Percentiles rank a stretch among this genome's conserved stretches.
Evolutionary conservation across 2,329 filamentous ascomycete genomes (phyloP).

Genomic region (Sarocladium kiliense): DNA sequence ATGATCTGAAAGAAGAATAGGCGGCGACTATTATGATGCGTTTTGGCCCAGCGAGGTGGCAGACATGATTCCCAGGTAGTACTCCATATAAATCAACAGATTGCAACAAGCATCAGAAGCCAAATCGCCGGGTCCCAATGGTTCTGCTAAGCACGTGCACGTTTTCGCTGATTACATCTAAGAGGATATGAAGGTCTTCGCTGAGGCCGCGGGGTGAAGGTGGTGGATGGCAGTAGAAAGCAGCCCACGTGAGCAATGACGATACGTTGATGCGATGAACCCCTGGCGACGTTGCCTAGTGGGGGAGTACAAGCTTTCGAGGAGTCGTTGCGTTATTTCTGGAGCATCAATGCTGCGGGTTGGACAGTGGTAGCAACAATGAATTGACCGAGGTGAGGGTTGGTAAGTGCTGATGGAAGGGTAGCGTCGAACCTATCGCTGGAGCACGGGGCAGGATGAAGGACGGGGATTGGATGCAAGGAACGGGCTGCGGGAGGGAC

Average conservation of each 20-base stretch:
- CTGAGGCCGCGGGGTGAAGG: too few relatives aligned
- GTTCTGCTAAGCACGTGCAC: background rate
- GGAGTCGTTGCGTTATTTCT: background rate
- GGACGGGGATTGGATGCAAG: constrained; percentile 6
- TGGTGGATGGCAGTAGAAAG: background rate
- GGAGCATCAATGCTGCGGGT: background rate
- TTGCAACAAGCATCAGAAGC: background rate
- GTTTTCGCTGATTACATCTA: background rate
- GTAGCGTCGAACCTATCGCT: background rate
- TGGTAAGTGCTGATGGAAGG: background rate
- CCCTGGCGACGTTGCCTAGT: background rate
- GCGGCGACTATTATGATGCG: background rate
- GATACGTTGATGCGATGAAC: background rate
- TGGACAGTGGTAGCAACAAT: background rate
- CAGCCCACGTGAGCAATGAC: constrained; percentile 8
- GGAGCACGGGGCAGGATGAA: constrained; percentile 7
- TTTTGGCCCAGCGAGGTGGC: background rate
- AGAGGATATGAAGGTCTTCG: too few relatives aligned
- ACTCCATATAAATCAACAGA: background rate
- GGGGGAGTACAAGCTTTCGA: background rate
- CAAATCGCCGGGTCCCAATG: background rate
- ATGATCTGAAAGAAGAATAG: background rate
- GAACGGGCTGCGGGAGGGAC: background rate
- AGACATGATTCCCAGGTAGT: background rate
- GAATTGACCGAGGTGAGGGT: background rate